phyloP scores from a whole-genome alignment of 2,329 filamentous ascomycete genomes.

The Cladobotryum mycophilum region DNA sequence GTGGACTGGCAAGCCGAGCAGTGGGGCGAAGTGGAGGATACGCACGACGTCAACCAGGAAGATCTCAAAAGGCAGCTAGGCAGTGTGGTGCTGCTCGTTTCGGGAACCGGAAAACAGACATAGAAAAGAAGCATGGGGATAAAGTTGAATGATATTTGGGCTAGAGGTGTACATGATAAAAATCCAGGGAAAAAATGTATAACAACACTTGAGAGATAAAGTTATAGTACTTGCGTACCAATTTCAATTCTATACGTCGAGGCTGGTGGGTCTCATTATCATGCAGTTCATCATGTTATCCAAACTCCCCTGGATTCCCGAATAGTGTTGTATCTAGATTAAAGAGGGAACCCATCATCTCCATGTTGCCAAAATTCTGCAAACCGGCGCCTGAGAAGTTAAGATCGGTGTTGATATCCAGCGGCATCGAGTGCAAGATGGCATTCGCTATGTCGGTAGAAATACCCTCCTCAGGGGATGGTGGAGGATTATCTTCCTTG shows the following conservation, averaged over 20 bases:
- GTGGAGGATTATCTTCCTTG: neutral
- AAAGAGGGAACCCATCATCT: constrained; percentile 7
- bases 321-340: constrained; percentile 6
- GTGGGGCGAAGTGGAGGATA: constrained; percentile 98
- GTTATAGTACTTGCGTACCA: too few relatives aligned
- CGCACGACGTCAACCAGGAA: constrained; percentile 91
- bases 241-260: neutral
- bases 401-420: neutral
- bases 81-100: constrained; percentile 76
- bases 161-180: neutral
- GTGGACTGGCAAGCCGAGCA: constrained; percentile 82
- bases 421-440: neutral
- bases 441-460: constrained; percentile 1
- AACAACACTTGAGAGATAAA: too few relatives aligned
- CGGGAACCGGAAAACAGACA: constrained; percentile 41
- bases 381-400: neutral
- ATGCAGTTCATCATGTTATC: neutral
- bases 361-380: constrained; percentile 2
- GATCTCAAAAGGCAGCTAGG: constrained; percentile 84
- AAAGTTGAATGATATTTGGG: neutral
- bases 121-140: neutral
- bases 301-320: neutral
- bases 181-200: neutral
- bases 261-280: too few relatives aligned
- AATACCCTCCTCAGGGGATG: neutral